Base-by-base conservation (phyloP, 1,284 basidiomycete genomes). In the Cutaneotrichosporon arboriforme region DNA sequence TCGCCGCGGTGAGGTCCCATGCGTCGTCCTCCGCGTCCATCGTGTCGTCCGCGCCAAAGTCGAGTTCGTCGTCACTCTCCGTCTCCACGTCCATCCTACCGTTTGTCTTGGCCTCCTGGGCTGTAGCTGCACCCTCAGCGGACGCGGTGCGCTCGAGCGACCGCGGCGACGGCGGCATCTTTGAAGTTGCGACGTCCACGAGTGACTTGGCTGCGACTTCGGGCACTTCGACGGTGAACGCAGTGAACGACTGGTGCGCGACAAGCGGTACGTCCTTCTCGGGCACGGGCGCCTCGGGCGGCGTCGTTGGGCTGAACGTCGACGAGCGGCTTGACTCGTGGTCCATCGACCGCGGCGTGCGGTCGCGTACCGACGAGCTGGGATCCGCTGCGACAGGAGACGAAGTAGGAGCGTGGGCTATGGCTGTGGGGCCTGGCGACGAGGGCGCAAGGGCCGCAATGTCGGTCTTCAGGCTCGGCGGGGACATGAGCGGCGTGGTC, bases 1-100 rank as follows among this genome's bases (percentile, higher is more conserved):
- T 57, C 15, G 47, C 51, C 2, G 52, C 42, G 1, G 58, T 51
- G 12, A 55, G 4, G 49, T 63, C 54, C 64, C 65, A 66, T 18
- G 50, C 59, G 1, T 39, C 47, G 21, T 49, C 43, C 10, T 54
- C 52, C 2, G 44, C 31, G 43, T 45, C 43, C 23, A 55, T 26
- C 1, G 64, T 64, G 21, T 49, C 57, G 31, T 58, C 50, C 3
- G 51, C 45, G 34, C 35, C 41, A n/a, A 40, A 39, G 26, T n/a
- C n/a, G n/a, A n/a, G n/a, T n/a, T n/a, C n/a, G n/a, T 45, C 46
- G 26, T 43, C 42, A 3, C n/a, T n/a, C n/a, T 26, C 7, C 21
- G 44, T 15, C 22, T 34, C 34, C n/a, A n/a, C n/a, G n/a, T n/a
- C n/a, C n/a, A n/a, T n/a, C n/a, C n/a, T n/a, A n/a, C n/a, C n/a